phyloP scores from a whole-genome alignment of 1,139 yeast genomes.

The Candida sojae region DNA sequence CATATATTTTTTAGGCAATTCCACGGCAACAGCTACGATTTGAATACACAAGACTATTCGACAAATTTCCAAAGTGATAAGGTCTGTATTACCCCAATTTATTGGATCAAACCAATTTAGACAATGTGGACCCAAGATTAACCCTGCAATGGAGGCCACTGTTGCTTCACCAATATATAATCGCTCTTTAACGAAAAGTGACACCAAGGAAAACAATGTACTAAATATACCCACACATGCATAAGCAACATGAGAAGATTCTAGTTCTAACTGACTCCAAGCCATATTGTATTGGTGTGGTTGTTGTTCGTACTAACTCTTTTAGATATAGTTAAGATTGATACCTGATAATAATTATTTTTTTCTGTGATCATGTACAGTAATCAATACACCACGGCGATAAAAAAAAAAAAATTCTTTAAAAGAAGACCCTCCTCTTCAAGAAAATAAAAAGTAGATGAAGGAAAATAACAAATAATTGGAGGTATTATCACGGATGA shows the following conservation, averaged over 20 bases:
- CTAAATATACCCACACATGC: slow-evolving; percentile 92
- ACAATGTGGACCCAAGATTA: slow-evolving; percentile 93
- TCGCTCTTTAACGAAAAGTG: slow-evolving; percentile 86
- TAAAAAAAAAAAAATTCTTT: background rate
- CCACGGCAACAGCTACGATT: slow-evolving; percentile 97
- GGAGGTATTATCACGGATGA: too few species aligned
- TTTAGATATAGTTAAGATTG: background rate
- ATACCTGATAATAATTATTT: background rate
- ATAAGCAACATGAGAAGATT: slow-evolving; percentile 78
- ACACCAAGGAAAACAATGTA: slow-evolving; percentile 82
- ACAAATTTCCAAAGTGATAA: slow-evolving; percentile 83
- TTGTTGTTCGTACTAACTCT: background rate
- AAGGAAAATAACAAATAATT: too few species aligned
- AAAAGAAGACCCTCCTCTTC: too few species aligned
- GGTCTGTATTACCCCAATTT: slow-evolving; percentile 89
- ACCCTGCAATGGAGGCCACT: slow-evolving; percentile 87
- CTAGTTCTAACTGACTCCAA: slow-evolving; percentile 46
- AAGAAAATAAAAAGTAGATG: too few species aligned
- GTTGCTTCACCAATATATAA: slow-evolving; percentile 95
- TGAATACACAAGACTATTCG: slow-evolving; percentile 88
- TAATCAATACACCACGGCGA: background rate
- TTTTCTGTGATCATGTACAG: background rate
- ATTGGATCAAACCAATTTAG: slow-evolving; percentile 85
- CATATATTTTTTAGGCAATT: slow-evolving; percentile 92
- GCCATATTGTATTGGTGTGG: slow-evolving; percentile 22